Evolutionary conservation across 345 rosid species (phyloP), one percentile per base, ranked within the genome.

Genomic region (Bruguiera gymnorhiza): DNA sequence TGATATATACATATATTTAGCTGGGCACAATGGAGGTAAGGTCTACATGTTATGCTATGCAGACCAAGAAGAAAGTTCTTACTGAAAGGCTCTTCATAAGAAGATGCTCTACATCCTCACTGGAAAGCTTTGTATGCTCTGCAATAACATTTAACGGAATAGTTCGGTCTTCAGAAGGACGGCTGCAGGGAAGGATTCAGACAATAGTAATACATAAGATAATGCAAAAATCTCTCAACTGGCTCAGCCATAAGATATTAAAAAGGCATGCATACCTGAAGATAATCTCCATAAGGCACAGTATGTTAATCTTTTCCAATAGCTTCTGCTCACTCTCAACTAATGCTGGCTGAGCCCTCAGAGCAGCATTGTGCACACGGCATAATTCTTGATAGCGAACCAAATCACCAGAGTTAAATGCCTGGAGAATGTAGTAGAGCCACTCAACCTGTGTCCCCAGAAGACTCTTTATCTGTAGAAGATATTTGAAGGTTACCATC

Each of bases 61-160:
- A 43, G 50, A 43, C 50, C 50, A 43, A 4, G 50, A 43, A 43
- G 50, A 43, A 57, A 69, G 56, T 56, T 84, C 99, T 86, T 84
- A 96, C 99, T 60, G 99, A 96, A 43, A 96, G 87, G 68, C 95
- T 85, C 88, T 96, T 96, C 93, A 96, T 90, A 72, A 96, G 90
- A 76, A 96, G 99, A 82, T 89, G 93, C 75, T 96, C 98, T 63
- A 96, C 98, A 72, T 90, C 90, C 82, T 96, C 93, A 61, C 84
- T 75, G 13, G 96, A 83, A 63, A 96, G 97, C 74, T 83, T 89
- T 65, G 99, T 96, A 63, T 93, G 93, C 76, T 87, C 95, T 51
- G 98, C 97, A 75, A 96, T 96, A 72, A 88, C 78, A 70, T 66
- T 82, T 75, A 96, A 72, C 6, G 98, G 97, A 81, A 96, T 92